These are phyloP conservation scores for Orbilia quercus DNA, from an alignment of 2,329 filamentous ascomycete genomes.

Conservation along the genomic window DNA sequence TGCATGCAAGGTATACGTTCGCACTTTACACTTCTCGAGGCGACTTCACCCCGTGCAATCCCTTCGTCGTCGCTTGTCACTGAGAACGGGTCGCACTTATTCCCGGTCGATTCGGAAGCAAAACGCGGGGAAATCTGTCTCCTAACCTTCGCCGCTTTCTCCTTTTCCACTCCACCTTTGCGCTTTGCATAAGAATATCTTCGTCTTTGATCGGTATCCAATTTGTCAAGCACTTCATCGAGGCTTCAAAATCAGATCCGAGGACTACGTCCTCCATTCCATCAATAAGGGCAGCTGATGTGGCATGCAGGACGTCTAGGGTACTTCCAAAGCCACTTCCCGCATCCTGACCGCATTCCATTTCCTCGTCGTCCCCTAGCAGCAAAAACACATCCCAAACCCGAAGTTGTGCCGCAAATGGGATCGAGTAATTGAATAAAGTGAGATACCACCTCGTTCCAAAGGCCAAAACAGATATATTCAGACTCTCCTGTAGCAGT, in stretches of 20 bases:
- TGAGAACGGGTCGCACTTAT: slow-evolving; percentile 62
- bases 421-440: slow-evolving; percentile 95
- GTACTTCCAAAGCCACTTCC: slow-evolving; percentile 69
- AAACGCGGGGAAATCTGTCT: slow-evolving; percentile 21
- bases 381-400: slow-evolving; percentile 99
- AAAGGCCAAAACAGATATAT: slow-evolving; percentile 89
- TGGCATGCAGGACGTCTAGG: slow-evolving; percentile 88
- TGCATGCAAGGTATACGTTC: too few species aligned
- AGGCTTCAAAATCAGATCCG: slow-evolving; percentile 95
- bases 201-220: slow-evolving; percentile 96
- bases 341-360: slow-evolving; percentile 60
- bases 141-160: slow-evolving; percentile 57
- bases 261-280: slow-evolving; percentile 87
- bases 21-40: too few species aligned
- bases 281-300: slow-evolving; percentile 88
- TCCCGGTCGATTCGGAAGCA: slow-evolving; percentile 61
- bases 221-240: slow-evolving; percentile 95
- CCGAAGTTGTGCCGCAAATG: slow-evolving; percentile 90
- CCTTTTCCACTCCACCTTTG: slow-evolving; percentile 84
- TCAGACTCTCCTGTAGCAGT: slow-evolving; percentile 73
- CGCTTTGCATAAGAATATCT: slow-evolving; percentile 89
- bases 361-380: slow-evolving; percentile 78
- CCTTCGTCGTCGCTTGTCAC: not conserved
- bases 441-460: slow-evolving; percentile 98
- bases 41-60: too few species aligned